Evolutionary conservation across 257 asterid species (phyloP).

Genomic region (Solanum neorickii): DNA sequence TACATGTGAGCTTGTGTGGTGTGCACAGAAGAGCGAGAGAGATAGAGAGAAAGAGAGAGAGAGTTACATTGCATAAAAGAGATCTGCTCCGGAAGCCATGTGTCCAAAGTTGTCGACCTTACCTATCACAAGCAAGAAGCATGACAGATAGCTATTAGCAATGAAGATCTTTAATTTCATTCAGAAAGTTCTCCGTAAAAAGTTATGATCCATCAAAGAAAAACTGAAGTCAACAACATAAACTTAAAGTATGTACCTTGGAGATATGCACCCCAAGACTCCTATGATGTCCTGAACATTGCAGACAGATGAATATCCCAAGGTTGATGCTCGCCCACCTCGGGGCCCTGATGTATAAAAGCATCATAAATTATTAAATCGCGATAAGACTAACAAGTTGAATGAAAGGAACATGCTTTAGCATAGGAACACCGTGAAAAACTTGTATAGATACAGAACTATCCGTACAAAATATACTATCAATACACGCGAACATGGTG

Average conservation of each 20-base stretch:
- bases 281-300: conserved; percentile 86
- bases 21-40: background rate
- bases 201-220: background rate
- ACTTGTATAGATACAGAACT: background rate
- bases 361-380: background rate
- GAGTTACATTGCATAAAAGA: conserved; percentile 72
- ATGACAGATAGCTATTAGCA: background rate
- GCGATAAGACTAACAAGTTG: background rate
- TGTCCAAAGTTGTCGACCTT: conserved; percentile 86
- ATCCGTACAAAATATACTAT: background rate
- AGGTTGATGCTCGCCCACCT: conserved; percentile 94
- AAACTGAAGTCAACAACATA: background rate
- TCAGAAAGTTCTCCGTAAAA: background rate
- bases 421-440: background rate
- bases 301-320: conserved; percentile 86
- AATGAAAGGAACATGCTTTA: background rate
- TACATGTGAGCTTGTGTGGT: background rate
- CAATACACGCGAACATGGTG: background rate
- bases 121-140: conserved; percentile 35
- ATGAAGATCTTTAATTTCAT: background rate
- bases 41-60: background rate
- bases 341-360: conserved; percentile 54
- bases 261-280: conserved; percentile 95
- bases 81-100: conserved; percentile 95
- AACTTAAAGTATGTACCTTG: conserved; percentile 29